These are phyloP conservation scores for Fusarium coicis DNA, from an alignment of 2,329 filamentous ascomycete species.

Conservation along the genomic window DNA sequence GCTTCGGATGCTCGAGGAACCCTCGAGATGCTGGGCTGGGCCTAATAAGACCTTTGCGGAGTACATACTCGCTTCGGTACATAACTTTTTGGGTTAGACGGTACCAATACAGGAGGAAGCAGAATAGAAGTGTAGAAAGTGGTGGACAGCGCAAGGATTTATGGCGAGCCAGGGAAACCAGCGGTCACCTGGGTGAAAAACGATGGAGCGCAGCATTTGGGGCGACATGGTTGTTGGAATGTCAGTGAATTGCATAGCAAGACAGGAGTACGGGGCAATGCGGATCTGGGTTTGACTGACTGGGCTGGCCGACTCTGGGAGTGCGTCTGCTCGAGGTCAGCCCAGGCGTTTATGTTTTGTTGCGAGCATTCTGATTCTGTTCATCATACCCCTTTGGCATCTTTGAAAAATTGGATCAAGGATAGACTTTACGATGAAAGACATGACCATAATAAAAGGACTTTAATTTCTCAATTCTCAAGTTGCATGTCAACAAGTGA, in stretches of 20 bases:
- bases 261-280: conserved; percentile 45
- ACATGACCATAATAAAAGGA: conserved; percentile 39
- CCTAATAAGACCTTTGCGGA: conserved; percentile 32
- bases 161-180: conserved; percentile 17
- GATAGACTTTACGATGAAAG: conserved; percentile 44
- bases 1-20: conserved; percentile 63
- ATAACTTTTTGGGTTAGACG: conserved; percentile 41
- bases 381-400: conserved; percentile 45
- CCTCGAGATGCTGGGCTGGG: conserved; percentile 70
- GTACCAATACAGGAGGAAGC: conserved; percentile 29
- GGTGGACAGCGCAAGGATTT: conserved; percentile 32
- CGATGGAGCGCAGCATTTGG: conserved; percentile 40
- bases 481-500: background rate
- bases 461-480: conserved; percentile 30
- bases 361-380: conserved; percentile 45
- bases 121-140: conserved; percentile 14
- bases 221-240: conserved; percentile 46
- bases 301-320: conserved; percentile 28
- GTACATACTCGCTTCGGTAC: conserved; percentile 38
- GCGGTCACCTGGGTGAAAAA: conserved; percentile 38
- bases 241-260: conserved; percentile 46
- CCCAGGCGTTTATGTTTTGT: conserved; percentile 40
- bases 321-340: background rate
- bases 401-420: conserved; percentile 43
- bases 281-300: conserved; percentile 33